Conservation (phyloP, 148 eudicot species). For the Rheum nobile region DNA sequence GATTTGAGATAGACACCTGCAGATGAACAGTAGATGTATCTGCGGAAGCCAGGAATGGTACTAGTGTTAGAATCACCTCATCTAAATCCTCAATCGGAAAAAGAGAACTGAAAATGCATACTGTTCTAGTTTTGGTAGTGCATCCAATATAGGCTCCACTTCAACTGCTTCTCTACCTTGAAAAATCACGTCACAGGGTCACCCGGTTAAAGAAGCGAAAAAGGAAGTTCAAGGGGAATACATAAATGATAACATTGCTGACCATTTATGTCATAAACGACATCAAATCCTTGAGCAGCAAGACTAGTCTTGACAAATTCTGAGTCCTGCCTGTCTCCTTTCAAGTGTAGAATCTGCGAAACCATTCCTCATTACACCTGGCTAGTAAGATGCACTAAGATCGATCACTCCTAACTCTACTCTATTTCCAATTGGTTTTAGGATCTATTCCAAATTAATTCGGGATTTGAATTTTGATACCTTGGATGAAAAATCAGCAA, state of each 20-base stretch:
- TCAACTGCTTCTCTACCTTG: constrained; percentile 94
- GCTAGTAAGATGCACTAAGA: neutral
- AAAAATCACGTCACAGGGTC: constrained; percentile 11
- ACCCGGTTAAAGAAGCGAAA: neutral
- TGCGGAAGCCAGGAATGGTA: constrained; percentile 9
- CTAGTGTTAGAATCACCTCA: neutral
- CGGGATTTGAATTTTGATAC: constrained; percentile 15
- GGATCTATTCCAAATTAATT: too few species aligned
- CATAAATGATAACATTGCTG: neutral
- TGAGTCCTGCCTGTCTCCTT: constrained; percentile 88
- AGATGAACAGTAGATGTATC: constrained; percentile 94
- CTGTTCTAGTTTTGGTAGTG: constrained; percentile 96
- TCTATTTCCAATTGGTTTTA: too few species aligned
- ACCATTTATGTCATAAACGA: constrained; percentile 93
- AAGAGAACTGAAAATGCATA: constrained; percentile 15
- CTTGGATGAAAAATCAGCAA: constrained; percentile 69
- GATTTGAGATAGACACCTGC: constrained; percentile 96
- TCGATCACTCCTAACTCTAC: too few species aligned
- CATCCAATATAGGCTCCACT: constrained; percentile 85
- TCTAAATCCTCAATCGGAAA: neutral
- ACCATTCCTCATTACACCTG: neutral
- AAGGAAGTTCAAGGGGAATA: neutral
- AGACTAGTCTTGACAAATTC: constrained; percentile 75
- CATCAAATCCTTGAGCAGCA: constrained; percentile 86
- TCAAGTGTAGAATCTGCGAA: constrained; percentile 70